These are phyloP conservation scores for Pichia exigua DNA, from an alignment of 805 yeast species.

Conservation along the genomic window DNA sequence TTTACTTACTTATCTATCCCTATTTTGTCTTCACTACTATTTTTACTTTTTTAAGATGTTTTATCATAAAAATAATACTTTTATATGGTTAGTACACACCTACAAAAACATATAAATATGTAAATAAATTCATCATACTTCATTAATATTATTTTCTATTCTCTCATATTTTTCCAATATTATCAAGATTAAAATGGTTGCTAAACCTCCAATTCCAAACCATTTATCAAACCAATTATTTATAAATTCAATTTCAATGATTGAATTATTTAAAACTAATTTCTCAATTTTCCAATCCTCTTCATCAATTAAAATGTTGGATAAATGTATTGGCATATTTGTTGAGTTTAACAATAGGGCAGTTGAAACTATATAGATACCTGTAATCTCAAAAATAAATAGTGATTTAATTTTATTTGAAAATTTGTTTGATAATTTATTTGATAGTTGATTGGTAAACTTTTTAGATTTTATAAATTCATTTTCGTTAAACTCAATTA, in stretches of 20 bases:
- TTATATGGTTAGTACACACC: no score
- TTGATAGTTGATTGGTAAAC: slow-evolving; percentile 1
- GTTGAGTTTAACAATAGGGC: slow-evolving; percentile 42
- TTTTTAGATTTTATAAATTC: not conserved
- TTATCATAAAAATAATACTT: not conserved
- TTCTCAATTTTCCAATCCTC: not conserved
- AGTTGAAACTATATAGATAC: slow-evolving; percentile 45
- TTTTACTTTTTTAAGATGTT: not conserved
- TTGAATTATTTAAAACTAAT: not conserved
- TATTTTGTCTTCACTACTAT: no score
- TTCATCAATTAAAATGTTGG: slow-evolving; percentile 23
- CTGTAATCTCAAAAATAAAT: slow-evolving; percentile 32
- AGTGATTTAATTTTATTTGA: not conserved
- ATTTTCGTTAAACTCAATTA: not conserved
- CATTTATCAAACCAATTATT: slow-evolving; percentile 47
- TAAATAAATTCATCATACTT: no score
- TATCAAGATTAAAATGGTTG: slow-evolving; percentile 25
- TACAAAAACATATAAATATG: no score
- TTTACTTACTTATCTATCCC: no score
- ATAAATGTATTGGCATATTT: slow-evolving; percentile 35
- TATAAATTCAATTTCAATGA: slow-evolving; percentile 30
- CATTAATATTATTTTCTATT: not conserved
- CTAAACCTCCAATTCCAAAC: slow-evolving; percentile 36
- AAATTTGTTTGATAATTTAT: not conserved
- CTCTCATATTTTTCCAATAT: slow-evolving; percentile 15